phyloP scores from a whole-genome alignment of 257 asterid species.

The Hygrophila difformis region DNA sequence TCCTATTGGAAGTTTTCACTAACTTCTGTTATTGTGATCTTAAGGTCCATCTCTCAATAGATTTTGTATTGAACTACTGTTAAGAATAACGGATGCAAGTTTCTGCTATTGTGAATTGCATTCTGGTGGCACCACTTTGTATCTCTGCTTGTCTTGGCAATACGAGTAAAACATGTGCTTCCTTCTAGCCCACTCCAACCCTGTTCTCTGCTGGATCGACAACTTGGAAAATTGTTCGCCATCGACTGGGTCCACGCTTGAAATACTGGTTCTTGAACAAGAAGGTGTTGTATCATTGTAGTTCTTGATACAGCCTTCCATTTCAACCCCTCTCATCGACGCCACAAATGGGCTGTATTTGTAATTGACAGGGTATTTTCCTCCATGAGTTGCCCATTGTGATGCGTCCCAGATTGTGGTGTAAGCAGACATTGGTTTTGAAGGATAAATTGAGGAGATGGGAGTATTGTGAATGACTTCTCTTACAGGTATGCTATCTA shows the following conservation, averaged over 20 bases:
- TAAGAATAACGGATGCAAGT: too few relatives aligned
- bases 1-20: too few relatives aligned
- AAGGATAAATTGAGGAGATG: slow-evolving; percentile 49
- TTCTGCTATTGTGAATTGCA: slow-evolving; percentile 44
- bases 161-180: slow-evolving; percentile 79
- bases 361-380: slow-evolving; percentile 68
- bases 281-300: slow-evolving; percentile 15
- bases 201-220: slow-evolving; percentile 43
- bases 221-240: slow-evolving; percentile 54
- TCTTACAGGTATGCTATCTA: slow-evolving; percentile 72
- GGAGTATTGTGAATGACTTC: slow-evolving; percentile 42
- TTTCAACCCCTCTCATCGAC: slow-evolving; percentile 39
- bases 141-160: slow-evolving; percentile 62
- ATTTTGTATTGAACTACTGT: too few relatives aligned
- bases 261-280: slow-evolving; percentile 40
- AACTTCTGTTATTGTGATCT: too few relatives aligned
- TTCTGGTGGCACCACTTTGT: slow-evolving; percentile 64
- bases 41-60: too few relatives aligned
- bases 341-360: slow-evolving; percentile 47
- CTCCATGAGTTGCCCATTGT: slow-evolving; percentile 89
- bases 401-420: slow-evolving; percentile 83
- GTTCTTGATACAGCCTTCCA: slow-evolving; percentile 53
- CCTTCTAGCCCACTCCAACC: slow-evolving; percentile 66
- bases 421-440: slow-evolving; percentile 63
- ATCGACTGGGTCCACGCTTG: slow-evolving; percentile 67